Base-by-base conservation (phyloP, 1,284 basidiomycete genomes). In the Earliella scabrosa region DNA sequence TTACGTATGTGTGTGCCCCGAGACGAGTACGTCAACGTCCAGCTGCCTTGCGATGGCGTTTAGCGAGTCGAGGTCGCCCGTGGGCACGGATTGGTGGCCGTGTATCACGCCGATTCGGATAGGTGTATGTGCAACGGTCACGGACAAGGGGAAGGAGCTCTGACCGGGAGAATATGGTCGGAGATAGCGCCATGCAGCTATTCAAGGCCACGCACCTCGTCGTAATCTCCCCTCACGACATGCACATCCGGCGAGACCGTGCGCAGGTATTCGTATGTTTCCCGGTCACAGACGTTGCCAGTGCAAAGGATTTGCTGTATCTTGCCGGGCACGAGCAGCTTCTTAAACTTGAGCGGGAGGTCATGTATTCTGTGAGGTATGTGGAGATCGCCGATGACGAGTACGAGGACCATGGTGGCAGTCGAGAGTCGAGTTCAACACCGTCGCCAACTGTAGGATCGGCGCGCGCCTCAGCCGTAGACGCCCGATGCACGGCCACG, bases 241-340 rank as follows among this genome's bases (percentile, higher is more conserved):
- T 94, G 85, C 6, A 99, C 92, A 68, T 98, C 97, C 9, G 92
- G 88, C n/a, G 93, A 90, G 21, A 99, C 92, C n/a, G 93, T 95
- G 54, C 94, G 82, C n/a, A 99, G 81, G 75, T 98, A 99, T 68
- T 98, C 97, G 69, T 92, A 95, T 11, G 97, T 99, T 75, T 98
- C 97, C 66, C 91, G 89, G 77, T 99, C 97, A 72, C 95, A 97
- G 13, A 98, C 90, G 71, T 99, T 99, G 45, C 97, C 97, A 0
- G 97, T 99, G 72, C 95, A 97, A 31, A 99, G 82, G 60, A 99
- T 97, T 75, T 99, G 97, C 63, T 97, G 93, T 38, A 99, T 99
- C 77, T 99, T 99, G 34, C 97, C 97, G 10, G 97, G 88, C 2
- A 96, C 95, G 0, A 99, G 82, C 0, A 99, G 88, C 72, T 98